Conservation (phyloP, 257 asterid genomes). For the Salvia miltiorrhiza region DNA sequence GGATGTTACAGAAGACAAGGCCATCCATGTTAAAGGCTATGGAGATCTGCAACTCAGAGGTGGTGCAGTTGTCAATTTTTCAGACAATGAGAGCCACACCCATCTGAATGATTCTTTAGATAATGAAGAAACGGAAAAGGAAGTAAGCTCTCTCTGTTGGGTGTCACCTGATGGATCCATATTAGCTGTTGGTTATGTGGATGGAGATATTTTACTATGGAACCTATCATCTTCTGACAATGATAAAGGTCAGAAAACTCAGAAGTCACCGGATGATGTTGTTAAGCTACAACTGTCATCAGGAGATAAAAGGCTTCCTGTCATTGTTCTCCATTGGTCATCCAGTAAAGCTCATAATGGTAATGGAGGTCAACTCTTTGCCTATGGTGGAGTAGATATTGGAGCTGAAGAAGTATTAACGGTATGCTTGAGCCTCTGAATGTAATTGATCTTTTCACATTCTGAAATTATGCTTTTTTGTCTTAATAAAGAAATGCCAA, state of each 20-base stretch:
- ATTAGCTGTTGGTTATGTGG: conserved; percentile 95
- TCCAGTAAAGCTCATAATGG: conserved; percentile 47
- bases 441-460: conserved; percentile 26
- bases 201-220: conserved; percentile 95
- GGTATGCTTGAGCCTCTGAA: conserved; percentile 41
- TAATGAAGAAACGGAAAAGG: conserved; percentile 66
- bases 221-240: conserved; percentile 54
- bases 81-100: conserved; percentile 41
- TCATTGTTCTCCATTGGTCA: conserved; percentile 86
- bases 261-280: conserved; percentile 43
- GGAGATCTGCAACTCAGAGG: conserved; percentile 64
- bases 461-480: conserved; percentile 1
- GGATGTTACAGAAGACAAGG: conserved; percentile 87
- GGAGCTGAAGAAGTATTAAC: conserved; percentile 96
- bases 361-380: conserved; percentile 75
- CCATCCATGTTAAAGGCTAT: conserved; percentile 61
- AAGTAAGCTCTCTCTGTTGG: conserved; percentile 97
- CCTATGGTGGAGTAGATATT: conserved; percentile 88
- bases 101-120: conserved; percentile 39
- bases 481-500: neutral
- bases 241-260: conserved; percentile 40
- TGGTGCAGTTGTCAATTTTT: conserved; percentile 41
- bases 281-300: conserved; percentile 78
- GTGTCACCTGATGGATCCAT: conserved; percentile 82
- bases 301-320: conserved; percentile 84